Evolutionary conservation across 2,329 filamentous ascomycete genomes (phyloP).

Genomic region (Mycosphaerella sp.): DNA sequence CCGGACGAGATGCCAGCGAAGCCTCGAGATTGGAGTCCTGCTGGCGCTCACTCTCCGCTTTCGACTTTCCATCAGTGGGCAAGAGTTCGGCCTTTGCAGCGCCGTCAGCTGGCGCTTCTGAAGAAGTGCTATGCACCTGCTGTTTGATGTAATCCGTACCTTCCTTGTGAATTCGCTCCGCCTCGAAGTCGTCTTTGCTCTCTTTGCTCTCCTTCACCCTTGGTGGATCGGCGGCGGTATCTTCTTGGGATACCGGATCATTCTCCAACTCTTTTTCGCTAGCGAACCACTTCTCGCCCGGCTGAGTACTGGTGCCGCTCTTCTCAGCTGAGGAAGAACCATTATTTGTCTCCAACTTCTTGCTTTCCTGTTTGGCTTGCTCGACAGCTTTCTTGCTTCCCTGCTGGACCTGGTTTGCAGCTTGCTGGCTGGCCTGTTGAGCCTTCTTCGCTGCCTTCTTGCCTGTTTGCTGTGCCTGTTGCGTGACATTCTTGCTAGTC

Average conservation of each 20-base stretch:
- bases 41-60: slow-evolving; percentile 15
- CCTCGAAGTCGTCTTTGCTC: not conserved
- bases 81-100: slow-evolving; percentile 5
- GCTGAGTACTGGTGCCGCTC: not conserved
- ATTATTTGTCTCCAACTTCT: slow-evolving; percentile 3
- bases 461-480: not conserved
- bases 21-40: slow-evolving; percentile 26
- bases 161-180: slow-evolving; percentile 7
- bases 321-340: not conserved
- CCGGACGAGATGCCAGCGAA: slow-evolving; percentile 18
- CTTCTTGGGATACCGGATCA: slow-evolving; percentile 1
- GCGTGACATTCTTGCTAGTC: not conserved
- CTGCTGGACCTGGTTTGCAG: slow-evolving; percentile 1
- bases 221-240: slow-evolving; percentile 1
- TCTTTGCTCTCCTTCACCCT: not conserved
- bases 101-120: slow-evolving; percentile 7
- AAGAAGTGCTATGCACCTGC: not conserved
- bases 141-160: slow-evolving; percentile 12
- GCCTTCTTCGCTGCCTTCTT: slow-evolving; percentile 7
- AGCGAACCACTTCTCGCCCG: slow-evolving; percentile 8
- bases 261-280: slow-evolving; percentile 6
- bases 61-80: slow-evolving; percentile 1
- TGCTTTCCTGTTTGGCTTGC: slow-evolving; percentile 21
- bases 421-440: slow-evolving; percentile 14
- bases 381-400: slow-evolving; percentile 17